Conservation (phyloP, 495 filamentous ascomycete genomes). For the Evernia prunastri region DNA sequence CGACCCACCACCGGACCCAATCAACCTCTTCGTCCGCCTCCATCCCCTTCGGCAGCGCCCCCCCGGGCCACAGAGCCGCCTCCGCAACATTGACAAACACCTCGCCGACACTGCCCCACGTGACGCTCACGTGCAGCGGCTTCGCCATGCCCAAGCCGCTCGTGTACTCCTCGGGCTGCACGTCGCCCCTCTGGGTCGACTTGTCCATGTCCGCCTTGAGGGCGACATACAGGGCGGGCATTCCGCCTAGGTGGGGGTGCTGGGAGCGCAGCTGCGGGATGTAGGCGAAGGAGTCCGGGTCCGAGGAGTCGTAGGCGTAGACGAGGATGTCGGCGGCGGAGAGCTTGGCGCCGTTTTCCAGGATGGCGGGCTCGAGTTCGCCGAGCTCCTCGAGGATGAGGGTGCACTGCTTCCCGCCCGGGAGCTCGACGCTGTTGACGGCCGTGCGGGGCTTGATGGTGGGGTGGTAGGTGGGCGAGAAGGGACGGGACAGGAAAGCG, state of each 20-base stretch:
- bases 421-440: slow-evolving; percentile 93
- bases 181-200: slow-evolving; percentile 82
- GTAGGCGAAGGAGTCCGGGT: slow-evolving; percentile 89
- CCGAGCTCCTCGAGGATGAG: slow-evolving; percentile 92
- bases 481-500: slow-evolving; percentile 82
- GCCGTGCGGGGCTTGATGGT: slow-evolving; percentile 90
- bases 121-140: slow-evolving; percentile 88
- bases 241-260: slow-evolving; percentile 73
- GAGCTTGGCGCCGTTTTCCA: slow-evolving; percentile 88
- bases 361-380: slow-evolving; percentile 85
- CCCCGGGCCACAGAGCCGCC: slow-evolving; percentile 80
- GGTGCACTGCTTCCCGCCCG: slow-evolving; percentile 94
- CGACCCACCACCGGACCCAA: slow-evolving; percentile 77
- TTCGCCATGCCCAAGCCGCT: slow-evolving; percentile 66
- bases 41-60: slow-evolving; percentile 76
- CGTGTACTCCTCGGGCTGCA: slow-evolving; percentile 91
- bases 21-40: slow-evolving; percentile 75
- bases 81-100: slow-evolving; percentile 87
- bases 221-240: slow-evolving; percentile 85
- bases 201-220: slow-evolving; percentile 92
- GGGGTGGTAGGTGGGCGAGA: slow-evolving; percentile 79
- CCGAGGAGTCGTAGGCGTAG: slow-evolving; percentile 93
- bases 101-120: slow-evolving; percentile 84
- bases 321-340: slow-evolving; percentile 89
- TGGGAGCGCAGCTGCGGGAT: slow-evolving; percentile 73